Conservation (phyloP, 2,329 filamentous ascomycete species). For the Aureobasidium namibiae region DNA sequence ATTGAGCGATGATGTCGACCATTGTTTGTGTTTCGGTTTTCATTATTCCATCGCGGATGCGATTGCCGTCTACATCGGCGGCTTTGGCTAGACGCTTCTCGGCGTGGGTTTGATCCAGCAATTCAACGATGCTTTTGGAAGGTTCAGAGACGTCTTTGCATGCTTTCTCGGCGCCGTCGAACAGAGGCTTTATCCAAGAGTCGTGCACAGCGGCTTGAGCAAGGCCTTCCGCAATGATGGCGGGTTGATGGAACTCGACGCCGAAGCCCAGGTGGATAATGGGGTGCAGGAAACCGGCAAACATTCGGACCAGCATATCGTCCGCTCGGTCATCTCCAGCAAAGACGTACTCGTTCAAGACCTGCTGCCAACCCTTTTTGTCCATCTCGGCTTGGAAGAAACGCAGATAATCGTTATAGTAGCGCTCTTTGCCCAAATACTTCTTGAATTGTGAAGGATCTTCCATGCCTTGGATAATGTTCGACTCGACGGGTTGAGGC, state of each 20-base stretch:
- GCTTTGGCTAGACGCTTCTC: conserved; percentile 51
- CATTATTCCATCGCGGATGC: conserved; percentile 62
- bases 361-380: conserved; percentile 50
- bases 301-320: conserved; percentile 61
- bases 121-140: conserved; percentile 41
- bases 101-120: conserved; percentile 52
- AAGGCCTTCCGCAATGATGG: conserved; percentile 70
- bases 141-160: conserved; percentile 21
- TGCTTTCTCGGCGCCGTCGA: conserved; percentile 46
- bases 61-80: conserved; percentile 49
- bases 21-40: conserved; percentile 54
- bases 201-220: conserved; percentile 68
- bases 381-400: conserved; percentile 73
- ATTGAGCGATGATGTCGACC: conserved; percentile 52
- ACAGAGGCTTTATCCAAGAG: conserved; percentile 45
- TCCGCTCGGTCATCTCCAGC: conserved; percentile 55
- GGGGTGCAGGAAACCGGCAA: conserved; percentile 65
- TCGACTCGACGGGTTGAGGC: conserved; percentile 33
- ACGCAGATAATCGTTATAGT: conserved; percentile 66
- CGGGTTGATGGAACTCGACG: conserved; percentile 72
- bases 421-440: conserved; percentile 54
- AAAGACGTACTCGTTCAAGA: conserved; percentile 62
- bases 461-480: conserved; percentile 47
- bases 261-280: conserved; percentile 81
- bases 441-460: conserved; percentile 48